These are phyloP conservation scores for Quercus wislizeni DNA, from an alignment of 306 rosid genomes.

Conservation along the genomic window DNA sequence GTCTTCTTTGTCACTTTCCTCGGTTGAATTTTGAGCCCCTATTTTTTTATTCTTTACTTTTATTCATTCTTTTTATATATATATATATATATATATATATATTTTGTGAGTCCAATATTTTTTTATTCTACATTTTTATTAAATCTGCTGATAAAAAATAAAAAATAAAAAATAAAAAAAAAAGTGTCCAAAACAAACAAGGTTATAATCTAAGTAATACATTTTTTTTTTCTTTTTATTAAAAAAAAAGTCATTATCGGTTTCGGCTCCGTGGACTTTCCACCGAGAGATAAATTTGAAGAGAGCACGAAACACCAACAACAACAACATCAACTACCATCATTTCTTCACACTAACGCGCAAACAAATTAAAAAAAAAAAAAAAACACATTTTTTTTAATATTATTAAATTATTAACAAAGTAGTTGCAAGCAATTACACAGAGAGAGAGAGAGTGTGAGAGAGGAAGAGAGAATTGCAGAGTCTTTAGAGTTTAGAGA, in stretches of 20 bases:
- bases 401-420: background rate
- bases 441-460: background rate
- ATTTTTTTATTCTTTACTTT: no score
- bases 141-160: no score
- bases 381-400: background rate
- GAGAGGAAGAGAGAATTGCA: background rate
- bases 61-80: no score
- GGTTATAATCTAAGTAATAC: background rate
- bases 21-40: no score
- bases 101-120: no score
- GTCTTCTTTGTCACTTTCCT: background rate
- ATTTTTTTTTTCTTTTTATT: no score
- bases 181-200: no score
- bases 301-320: constrained; percentile 37
- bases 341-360: background rate
- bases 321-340: background rate
- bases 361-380: background rate
- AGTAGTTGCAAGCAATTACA: background rate
- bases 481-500: background rate
- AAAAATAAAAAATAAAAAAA: no score
- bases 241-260: constrained; percentile 13
- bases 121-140: no score
- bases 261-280: constrained; percentile 44
- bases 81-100: no score
- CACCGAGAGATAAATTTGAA: constrained; percentile 18